Conservation (phyloP, 2,329 filamentous ascomycete genomes). For the Lanzia echinophila region DNA sequence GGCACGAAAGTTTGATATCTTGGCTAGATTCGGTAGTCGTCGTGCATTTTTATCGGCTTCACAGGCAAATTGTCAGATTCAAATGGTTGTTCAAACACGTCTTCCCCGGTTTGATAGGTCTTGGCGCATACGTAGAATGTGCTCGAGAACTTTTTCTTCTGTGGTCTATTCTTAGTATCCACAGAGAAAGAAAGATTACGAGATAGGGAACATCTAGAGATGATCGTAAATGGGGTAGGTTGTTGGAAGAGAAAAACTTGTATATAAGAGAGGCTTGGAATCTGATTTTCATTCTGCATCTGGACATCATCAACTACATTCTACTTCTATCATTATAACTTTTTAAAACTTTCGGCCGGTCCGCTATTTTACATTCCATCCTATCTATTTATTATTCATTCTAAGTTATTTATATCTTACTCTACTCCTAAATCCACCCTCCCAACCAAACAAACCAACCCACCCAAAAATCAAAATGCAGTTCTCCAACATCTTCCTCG, state of each 20-base stretch:
- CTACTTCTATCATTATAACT: neutral
- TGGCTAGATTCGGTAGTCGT: neutral
- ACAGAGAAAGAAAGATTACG: too few species aligned
- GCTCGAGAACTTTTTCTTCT: too few species aligned
- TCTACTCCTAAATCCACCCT: too few species aligned
- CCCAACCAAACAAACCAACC: conserved; percentile 6
- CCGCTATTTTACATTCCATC: neutral
- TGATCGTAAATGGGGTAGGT: neutral
- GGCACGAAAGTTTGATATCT: neutral
- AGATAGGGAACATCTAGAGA: neutral
- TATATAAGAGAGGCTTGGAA: conserved; percentile 4
- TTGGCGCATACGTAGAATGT: neutral
- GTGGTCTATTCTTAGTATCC: neutral
- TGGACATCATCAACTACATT: conserved; percentile 8
- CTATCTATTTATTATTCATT: neutral
- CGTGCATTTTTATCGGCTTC: too few species aligned
- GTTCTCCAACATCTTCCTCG: conserved; percentile 21
- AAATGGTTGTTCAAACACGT: too few species aligned
- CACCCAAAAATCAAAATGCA: conserved; percentile 15
- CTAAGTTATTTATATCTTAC: neutral
- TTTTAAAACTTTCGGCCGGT: conserved; percentile 4
- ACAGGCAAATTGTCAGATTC: too few species aligned
- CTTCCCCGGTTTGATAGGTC: neutral
- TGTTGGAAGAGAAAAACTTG: neutral
- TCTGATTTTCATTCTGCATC: neutral